Conservation (phyloP, 306 rosid genomes). For the Vigna nakashimae region DNA sequence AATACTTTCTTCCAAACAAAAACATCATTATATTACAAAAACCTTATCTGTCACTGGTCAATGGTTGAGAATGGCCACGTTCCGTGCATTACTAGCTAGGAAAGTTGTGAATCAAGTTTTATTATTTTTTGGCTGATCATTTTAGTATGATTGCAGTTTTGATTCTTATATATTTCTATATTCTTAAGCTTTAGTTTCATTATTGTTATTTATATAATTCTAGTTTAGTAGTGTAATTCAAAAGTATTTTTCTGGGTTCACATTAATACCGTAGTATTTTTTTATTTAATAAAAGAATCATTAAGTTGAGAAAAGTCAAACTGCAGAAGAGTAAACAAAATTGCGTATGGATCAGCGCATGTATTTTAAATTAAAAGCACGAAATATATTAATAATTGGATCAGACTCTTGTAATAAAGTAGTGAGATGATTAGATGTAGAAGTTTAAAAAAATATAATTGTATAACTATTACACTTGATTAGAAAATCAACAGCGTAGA, state of each 20-base stretch:
- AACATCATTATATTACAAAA: constrained; percentile 19
- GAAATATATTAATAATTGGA: background rate
- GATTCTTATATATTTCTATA: too few relatives aligned
- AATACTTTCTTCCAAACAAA: constrained; percentile 19
- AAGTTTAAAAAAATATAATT: background rate
- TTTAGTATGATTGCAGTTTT: too few relatives aligned
- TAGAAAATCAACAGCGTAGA: background rate
- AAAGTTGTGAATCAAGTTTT: constrained; percentile 21
- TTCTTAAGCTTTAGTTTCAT: too few relatives aligned
- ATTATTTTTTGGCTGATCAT: constrained; percentile 3
- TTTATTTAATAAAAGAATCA: background rate
- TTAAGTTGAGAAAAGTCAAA: constrained; percentile 15
- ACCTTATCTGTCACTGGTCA: constrained; percentile 34
- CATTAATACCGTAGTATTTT: background rate
- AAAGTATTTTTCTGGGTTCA: constrained; percentile 1
- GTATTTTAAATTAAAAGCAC: background rate
- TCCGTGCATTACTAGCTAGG: constrained; percentile 52
- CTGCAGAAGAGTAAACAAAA: background rate
- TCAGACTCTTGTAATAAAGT: background rate
- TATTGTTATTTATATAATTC: too few relatives aligned
- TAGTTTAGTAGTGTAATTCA: background rate
- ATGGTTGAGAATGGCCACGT: constrained; percentile 49
- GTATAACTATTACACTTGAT: background rate
- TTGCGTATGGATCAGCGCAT: background rate
- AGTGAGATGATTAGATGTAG: background rate